These are phyloP conservation scores for Nicotiana undulata DNA, from an alignment of 257 asterid genomes.

Conservation along the genomic window DNA sequence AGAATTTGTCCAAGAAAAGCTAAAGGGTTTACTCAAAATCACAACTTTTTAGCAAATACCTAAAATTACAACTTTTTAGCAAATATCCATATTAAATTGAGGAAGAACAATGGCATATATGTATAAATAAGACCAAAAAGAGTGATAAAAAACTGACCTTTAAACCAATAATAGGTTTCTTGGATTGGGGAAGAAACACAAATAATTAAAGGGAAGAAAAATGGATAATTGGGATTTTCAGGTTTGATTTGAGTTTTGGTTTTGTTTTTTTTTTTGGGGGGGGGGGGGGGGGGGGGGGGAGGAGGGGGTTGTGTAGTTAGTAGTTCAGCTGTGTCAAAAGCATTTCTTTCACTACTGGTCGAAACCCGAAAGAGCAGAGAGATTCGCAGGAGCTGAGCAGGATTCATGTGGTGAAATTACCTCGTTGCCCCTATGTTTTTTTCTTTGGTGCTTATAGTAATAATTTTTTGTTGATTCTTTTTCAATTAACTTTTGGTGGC, in stretches of 20 bases:
- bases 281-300: too few relatives aligned
- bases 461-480: background rate
- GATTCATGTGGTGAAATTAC: background rate
- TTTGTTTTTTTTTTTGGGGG: too few relatives aligned
- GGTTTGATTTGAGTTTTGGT: background rate
- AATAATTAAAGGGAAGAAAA: background rate
- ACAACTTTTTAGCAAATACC: background rate
- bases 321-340: background rate
- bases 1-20: background rate
- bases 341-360: background rate
- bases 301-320: background rate
- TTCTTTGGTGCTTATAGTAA: background rate
- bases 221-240: background rate
- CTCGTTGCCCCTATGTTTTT: background rate
- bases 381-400: background rate
- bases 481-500: background rate
- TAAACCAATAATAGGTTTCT: background rate
- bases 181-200: background rate
- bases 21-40: background rate
- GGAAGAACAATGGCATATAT: background rate
- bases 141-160: background rate
- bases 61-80: background rate
- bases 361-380: background rate
- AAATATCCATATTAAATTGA: background rate
- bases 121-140: background rate